Percentiles rank a stretch among this genome's conserved stretches.
phyloP scores from a whole-genome alignment of 2,329 filamentous ascomycete species.

The Raffaelea ambrosiae region DNA sequence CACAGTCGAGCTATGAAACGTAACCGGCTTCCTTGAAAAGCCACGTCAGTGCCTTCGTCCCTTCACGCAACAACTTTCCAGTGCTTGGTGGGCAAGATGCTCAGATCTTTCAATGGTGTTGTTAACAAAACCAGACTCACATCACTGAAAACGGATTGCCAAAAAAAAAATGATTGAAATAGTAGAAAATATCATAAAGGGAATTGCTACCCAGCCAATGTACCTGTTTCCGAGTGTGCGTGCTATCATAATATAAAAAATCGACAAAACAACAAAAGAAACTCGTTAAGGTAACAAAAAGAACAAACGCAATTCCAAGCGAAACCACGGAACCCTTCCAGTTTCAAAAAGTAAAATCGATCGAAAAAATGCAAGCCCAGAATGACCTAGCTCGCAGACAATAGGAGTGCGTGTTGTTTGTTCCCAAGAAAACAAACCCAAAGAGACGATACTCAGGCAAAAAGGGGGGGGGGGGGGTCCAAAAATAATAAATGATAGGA shows the following conservation, averaged over 20 bases:
- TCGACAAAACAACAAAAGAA: background rate
- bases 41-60: too few species aligned
- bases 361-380: background rate
- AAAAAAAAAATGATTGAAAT: too few species aligned
- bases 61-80: too few species aligned
- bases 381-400: background rate
- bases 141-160: too few species aligned
- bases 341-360: background rate
- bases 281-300: constrained; percentile 1
- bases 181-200: too few species aligned
- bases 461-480: too few species aligned
- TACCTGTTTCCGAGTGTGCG: background rate
- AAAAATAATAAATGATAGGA: background rate
- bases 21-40: too few species aligned
- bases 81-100: too few species aligned
- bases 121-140: too few species aligned
- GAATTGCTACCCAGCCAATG: background rate
- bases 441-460: background rate
- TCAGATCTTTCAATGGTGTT: too few species aligned
- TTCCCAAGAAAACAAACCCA: background rate
- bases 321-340: background rate
- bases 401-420: background rate
- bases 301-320: background rate
- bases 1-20: too few species aligned
- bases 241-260: background rate